Conservation (phyloP, 2,329 filamentous ascomycete species). For the Verticillium nonalfalfae region DNA sequence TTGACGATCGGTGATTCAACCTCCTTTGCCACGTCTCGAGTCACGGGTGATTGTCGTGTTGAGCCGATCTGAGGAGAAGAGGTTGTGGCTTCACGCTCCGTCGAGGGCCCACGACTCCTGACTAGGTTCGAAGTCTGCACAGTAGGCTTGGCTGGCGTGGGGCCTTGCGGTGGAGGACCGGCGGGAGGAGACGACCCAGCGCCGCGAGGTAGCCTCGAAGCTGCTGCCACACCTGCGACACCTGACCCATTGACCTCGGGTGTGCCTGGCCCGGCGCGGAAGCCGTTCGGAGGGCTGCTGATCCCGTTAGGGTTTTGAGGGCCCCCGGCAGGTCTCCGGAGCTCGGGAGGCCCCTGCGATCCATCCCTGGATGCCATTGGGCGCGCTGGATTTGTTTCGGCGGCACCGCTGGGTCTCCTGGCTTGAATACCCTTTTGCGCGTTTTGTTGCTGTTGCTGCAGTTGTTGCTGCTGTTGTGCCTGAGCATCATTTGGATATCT, state of each 20-base stretch:
- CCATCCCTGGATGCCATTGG: conserved; percentile 41
- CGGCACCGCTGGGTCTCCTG: conserved; percentile 36
- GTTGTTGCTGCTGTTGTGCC: conserved; percentile 15
- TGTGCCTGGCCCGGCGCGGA: conserved; percentile 29
- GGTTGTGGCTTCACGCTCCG: conserved; percentile 32
- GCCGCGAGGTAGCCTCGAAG: conserved; percentile 32
- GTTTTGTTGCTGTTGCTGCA: conserved; percentile 11
- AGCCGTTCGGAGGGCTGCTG: conserved; percentile 33
- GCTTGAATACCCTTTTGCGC: conserved; percentile 29
- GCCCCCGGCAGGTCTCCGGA: conserved; percentile 37
- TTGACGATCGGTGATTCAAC: conserved; percentile 48
- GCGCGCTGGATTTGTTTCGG: conserved; percentile 23
- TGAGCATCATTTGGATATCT: conserved; percentile 80
- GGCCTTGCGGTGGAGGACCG: conserved; percentile 47
- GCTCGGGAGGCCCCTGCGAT: conserved; percentile 43
- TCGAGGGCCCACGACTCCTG: conserved; percentile 42
- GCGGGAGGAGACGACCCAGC: conserved; percentile 27
- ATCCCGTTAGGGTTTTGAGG: conserved; percentile 24
- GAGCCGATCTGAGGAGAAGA: conserved; percentile 26
- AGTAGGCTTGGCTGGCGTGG: conserved; percentile 40
- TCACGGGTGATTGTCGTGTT: conserved; percentile 32
- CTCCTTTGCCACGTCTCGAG: conserved; percentile 31
- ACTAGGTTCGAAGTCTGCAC: conserved; percentile 32
- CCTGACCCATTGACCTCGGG: conserved; percentile 29
- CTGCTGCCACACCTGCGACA: conserved; percentile 21